Evolutionary conservation across 768 basidiomycete genomes (phyloP).

Genomic region (Asterophora lycoperdoides): DNA sequence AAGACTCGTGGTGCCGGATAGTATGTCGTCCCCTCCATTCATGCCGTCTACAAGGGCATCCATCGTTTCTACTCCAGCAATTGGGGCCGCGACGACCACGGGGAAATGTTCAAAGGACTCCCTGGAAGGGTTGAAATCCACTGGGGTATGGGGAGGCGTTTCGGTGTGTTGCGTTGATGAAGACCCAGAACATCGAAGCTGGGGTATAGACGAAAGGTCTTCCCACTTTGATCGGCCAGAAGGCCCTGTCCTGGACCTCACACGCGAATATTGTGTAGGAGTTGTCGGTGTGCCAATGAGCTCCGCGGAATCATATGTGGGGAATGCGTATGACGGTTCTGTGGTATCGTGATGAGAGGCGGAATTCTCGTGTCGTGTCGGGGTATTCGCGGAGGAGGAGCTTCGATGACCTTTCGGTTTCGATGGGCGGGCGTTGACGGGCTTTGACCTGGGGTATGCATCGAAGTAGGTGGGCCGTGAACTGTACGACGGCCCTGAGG

Average conservation of each 20-base stretch:
- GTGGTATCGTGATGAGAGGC: slow-evolving; percentile 11
- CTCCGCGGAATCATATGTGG: slow-evolving; percentile 31
- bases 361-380: slow-evolving; percentile 6
- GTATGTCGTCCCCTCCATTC: slow-evolving; percentile 69
- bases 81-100: slow-evolving; percentile 70
- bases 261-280: slow-evolving; percentile 36
- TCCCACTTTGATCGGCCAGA: slow-evolving; percentile 45
- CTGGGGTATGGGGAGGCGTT: slow-evolving; percentile 69
- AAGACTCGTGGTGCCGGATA: slow-evolving; percentile 33
- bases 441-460: slow-evolving; percentile 38
- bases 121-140: slow-evolving; percentile 37
- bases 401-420: slow-evolving; percentile 23
- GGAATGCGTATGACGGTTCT: slow-evolving; percentile 39
- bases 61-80: slow-evolving; percentile 80
- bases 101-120: slow-evolving; percentile 51
- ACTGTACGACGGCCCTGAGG: slow-evolving; percentile 26
- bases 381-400: slow-evolving; percentile 22
- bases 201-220: slow-evolving; percentile 39
- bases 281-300: slow-evolving; percentile 23
- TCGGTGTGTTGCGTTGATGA: slow-evolving; percentile 67
- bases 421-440: slow-evolving; percentile 28
- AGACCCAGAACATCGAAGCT: slow-evolving; percentile 60
- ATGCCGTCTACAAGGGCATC: slow-evolving; percentile 87
- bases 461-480: slow-evolving; percentile 41
- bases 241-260: slow-evolving; percentile 57